phyloP scores from a whole-genome alignment of 1,284 basidiomycete species.

The Coriolopsis trogii region DNA sequence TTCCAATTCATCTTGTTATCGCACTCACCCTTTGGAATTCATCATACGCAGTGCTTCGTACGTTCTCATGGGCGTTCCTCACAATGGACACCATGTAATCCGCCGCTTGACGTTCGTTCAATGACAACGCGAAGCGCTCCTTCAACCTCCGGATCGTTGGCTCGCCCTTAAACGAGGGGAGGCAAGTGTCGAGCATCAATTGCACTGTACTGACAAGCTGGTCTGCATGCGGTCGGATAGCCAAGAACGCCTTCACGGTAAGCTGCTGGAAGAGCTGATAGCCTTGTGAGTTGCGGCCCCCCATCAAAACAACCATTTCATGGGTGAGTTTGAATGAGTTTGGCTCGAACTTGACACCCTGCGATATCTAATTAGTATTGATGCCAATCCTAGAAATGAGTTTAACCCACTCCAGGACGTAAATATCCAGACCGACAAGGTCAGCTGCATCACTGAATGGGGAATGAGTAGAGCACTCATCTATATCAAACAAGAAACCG shows the following conservation, averaged over 20 bases:
- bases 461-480: constrained; percentile 55
- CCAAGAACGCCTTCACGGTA: constrained; percentile 95
- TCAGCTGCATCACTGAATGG: constrained; percentile 22
- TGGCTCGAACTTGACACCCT: constrained; percentile 98
- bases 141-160: constrained; percentile 85
- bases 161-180: constrained; percentile 98
- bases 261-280: constrained; percentile 94
- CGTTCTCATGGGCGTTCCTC: constrained; percentile 93
- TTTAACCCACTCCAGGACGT: constrained; percentile 43
- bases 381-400: neutral
- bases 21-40: constrained; percentile 81
- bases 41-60: constrained; percentile 90
- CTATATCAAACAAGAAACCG: constrained; percentile 98
- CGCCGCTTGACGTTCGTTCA: constrained; percentile 91
- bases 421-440: constrained; percentile 30
- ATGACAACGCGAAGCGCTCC: constrained; percentile 84
- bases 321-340: constrained; percentile 97
- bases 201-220: constrained; percentile 89
- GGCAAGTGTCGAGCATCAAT: constrained; percentile 93
- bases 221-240: constrained; percentile 88
- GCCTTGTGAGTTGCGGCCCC: constrained; percentile 90
- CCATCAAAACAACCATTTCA: constrained; percentile 99
- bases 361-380: constrained; percentile 2
- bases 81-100: constrained; percentile 91
- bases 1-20: neutral